Conservation (phyloP, 176 grass and related monocot genomes). For the Phoenix roebelenii region DNA sequence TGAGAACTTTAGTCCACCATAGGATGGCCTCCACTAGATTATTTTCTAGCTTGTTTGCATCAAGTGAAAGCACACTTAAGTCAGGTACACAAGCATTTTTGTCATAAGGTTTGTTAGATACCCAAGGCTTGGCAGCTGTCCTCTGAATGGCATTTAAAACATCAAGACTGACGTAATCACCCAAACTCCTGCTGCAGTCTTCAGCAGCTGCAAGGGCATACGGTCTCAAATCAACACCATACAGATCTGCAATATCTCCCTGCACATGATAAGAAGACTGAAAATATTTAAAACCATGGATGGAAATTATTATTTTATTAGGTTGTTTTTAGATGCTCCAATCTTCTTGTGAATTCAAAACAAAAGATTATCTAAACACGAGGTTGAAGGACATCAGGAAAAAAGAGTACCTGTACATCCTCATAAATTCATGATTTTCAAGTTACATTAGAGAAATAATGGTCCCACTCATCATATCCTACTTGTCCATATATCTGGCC, state of each 20-base stretch:
- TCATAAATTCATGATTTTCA: too few species aligned
- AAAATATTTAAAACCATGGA: too few species aligned
- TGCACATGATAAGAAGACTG: slow-evolving; percentile 9
- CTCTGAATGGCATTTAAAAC: slow-evolving; percentile 68
- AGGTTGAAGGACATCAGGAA: too few species aligned
- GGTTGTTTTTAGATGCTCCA: too few species aligned
- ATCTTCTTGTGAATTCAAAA: too few species aligned
- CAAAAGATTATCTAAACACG: too few species aligned
- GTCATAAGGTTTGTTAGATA: slow-evolving; percentile 45
- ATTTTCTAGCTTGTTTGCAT: slow-evolving; percentile 46
- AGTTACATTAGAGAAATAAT: too few species aligned
- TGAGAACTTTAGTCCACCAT: slow-evolving; percentile 51
- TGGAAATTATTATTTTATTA: too few species aligned
- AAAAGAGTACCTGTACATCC: too few species aligned
- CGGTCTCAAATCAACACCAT: slow-evolving; percentile 40
- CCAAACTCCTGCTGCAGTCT: slow-evolving; percentile 53
- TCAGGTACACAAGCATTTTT: slow-evolving; percentile 61
- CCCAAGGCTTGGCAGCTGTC: slow-evolving; percentile 32
- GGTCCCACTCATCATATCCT: too few species aligned
- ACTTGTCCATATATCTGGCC: too few species aligned
- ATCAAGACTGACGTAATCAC: slow-evolving; percentile 61
- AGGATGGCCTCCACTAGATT: slow-evolving; percentile 35
- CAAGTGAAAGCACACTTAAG: slow-evolving; percentile 54
- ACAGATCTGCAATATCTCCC: slow-evolving; percentile 75
- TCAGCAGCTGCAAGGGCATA: slow-evolving; percentile 45